A percentile compares a stretch with the other conserved stretches of the same genome.
Evolutionary conservation across 2,329 filamentous ascomycete species (phyloP).

Genomic region (Hymenoscyphus albidus): DNA sequence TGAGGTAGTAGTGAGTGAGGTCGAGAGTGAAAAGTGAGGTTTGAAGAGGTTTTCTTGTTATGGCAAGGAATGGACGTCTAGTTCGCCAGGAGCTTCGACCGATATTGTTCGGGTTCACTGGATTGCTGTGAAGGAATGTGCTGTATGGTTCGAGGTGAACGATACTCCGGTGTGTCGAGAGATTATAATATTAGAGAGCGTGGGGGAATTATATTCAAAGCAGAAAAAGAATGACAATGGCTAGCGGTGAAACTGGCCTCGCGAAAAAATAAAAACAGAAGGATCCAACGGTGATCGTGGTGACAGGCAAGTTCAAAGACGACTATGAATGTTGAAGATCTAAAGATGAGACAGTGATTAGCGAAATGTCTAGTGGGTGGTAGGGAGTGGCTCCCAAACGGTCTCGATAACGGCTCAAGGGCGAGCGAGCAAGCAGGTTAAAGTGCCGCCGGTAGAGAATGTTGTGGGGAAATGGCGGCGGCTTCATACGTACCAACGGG

Average conservation of each 20-base stretch:
- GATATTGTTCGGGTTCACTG: conserved; percentile 30
- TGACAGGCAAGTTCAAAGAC: conserved; percentile 19
- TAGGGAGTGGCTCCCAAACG: conserved; percentile 7
- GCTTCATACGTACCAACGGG: conserved; percentile 22
- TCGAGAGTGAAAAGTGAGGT: conserved; percentile 8
- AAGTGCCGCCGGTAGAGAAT: conserved; percentile 7
- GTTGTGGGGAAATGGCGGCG: conserved; percentile 19
- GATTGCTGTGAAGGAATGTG: conserved; percentile 31
- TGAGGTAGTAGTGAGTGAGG: conserved; percentile 7
- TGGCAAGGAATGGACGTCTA: conserved; percentile 35
- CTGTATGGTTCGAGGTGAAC: conserved; percentile 25
- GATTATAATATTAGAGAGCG: conserved; percentile 36
- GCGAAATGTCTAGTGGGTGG: conserved; percentile 14
- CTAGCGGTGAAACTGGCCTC: conserved; percentile 25
- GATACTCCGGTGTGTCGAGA: conserved; percentile 23
- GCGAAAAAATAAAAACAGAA: conserved; percentile 18
- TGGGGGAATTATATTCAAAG: conserved; percentile 24
- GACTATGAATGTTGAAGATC: conserved; percentile 21
- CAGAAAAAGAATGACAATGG: conserved; percentile 33
- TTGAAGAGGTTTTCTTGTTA: conserved; percentile 13
- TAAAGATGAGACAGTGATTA: conserved; percentile 19
- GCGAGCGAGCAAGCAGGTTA: conserved; percentile 1
- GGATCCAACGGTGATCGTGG: conserved; percentile 24
- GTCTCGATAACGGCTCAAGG: conserved; percentile 2
- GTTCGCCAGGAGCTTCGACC: conserved; percentile 38